Evolutionary conservation across 73 alveolate species (phyloP), one percentile per base, ranked within the genome.

Genomic region (Paramecium sonneborni): DNA sequence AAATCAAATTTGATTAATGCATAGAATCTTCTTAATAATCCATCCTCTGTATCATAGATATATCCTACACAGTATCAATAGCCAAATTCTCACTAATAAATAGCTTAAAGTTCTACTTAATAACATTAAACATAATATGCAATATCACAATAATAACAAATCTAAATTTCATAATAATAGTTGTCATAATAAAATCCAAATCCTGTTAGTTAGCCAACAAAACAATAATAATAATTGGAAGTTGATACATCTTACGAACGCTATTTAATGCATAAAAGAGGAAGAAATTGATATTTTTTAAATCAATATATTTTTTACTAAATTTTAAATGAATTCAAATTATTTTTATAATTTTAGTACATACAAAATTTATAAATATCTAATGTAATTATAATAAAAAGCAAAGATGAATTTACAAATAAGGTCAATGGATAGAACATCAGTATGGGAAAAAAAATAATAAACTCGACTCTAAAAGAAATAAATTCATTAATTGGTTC

Each of bases 401-500:
- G 26, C 1, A 14, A 18, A 52, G 18, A 79, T 79, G 90, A 30
- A 39, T 14, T 43, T 79, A 79, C 21, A 79, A 79, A 79, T 48
- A 20, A 79, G 90, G 14, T 79, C 90, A 12, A 79, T 79, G 90
- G 76, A 79, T 34, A 38, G 90, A 41, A 79, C 90, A 41, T 79
- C 76, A 18, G 72, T 41, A 8, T n/a, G n/a, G n/a, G 72, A 32
- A 5, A 38, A 41, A 14, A 67, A 87, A 57, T 35, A 46, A 20
- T 74, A 55, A 18, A 48, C 93, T 0, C 26, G 57, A 32, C 86
- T 28, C 39, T 57, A 87, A 44, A 79, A 37, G 68, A 74, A 9
- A 5, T 88, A 6, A 52, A 88, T 88, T 37, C 94, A 7, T 70
- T 88, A 21, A 67, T 88, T 11, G 94, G 90, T 20, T 43, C 70